Base-by-base conservation (phyloP, 2,329 filamentous ascomycete genomes). In the Nemania bipapillata region DNA sequence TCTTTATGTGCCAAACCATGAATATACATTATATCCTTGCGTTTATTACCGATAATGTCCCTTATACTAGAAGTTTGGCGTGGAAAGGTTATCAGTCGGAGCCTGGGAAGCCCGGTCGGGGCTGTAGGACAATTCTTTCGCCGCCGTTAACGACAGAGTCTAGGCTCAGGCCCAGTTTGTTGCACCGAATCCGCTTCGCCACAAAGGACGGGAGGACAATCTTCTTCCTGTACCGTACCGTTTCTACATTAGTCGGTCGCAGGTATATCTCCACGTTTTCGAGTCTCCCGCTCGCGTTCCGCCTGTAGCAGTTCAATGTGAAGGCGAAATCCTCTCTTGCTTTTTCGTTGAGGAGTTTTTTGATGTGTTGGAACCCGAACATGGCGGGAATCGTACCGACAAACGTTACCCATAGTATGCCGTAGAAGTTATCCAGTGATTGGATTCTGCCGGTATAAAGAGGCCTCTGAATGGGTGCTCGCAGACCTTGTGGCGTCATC, bases 261-360 rank as follows among this genome's bases (percentile, higher is more conserved):
- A 62, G 28, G 35, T 62, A 47, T 15, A 62, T 54, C 59, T 28
- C 49, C 6, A 62, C n/a, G 12, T 62, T 62, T 6, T 26, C 50
- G 7, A 45, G n/a, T 35, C 8, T 28, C 6, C 59, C 50, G 3
- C 6, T 12, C 9, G 26, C 7, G 8, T 55, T 24, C 5, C 35
- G 49, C 26, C 59, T 45, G n/a, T 26, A 47, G 17, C 59, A 62
- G 17, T 62, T 62, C 35, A 62, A 24, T 9, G 26, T 12, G 5
- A 62, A 62, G 20, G 49, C 26, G 37, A 32, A 62, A 32, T 54
- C 35, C 17, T 62, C 59, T n/a, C 20, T 53, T 6, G 59, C 49
- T 35, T 54, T 53, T n/a, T 62, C 20, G 12, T 54, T 62, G 0
- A 54, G 11, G 15, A 35, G 12, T 11, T 45, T 24, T 20, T 54